Base-by-base conservation (phyloP, 2,329 filamentous ascomycete genomes). In the Sphaerostilbella broomeana region DNA sequence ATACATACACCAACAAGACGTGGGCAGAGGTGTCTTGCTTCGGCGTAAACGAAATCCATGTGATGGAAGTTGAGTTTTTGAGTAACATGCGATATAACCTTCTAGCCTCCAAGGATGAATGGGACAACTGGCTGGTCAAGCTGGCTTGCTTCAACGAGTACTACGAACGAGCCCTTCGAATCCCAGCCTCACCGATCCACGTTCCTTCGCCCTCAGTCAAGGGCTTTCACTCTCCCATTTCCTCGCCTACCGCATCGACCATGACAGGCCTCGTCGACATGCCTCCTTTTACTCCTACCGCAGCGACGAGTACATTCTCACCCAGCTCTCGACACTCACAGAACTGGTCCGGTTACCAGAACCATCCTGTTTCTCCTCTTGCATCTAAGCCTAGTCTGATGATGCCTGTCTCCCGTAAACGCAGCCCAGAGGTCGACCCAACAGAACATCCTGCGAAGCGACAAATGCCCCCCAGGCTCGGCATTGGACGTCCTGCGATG, bases 51-150 rank as follows among this genome's bases (percentile, higher is more conserved):
- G 92, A 98, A 62, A 95, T 98, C 36, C 92, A 98, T 59, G 84
- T 95, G 30, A 98, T 98, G 92, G 92, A 98, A 61, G 92, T 98
- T n/a, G 92, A 98, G 61, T 98, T 98, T 54, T 70, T 98, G 47
- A 95, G 90, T 69, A 97, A 97, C 62, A 94, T 98, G 82, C 80
- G 90, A 55, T 98, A 97, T 64, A 88, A 86, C 52, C 70, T 98
- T 6, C 81, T 90, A 57, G 87, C 86, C 4, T 94, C 89, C 4
- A 81, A 87, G 56, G 73, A 79, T 38, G 78, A 95, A 58, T 98
- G 92, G 92, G 73, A 79, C 34, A 75, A 80, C 38, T 97, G 92
- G 92, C 81, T 95, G 54, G 68, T 72, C 46, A 88, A 88, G 59
- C 70, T 97, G 39, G 76, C 83, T 37, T 83, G 81, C 49, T 95